Conservation (phyloP, 2,329 filamentous ascomycete genomes). For the Fusarium circinatum region DNA sequence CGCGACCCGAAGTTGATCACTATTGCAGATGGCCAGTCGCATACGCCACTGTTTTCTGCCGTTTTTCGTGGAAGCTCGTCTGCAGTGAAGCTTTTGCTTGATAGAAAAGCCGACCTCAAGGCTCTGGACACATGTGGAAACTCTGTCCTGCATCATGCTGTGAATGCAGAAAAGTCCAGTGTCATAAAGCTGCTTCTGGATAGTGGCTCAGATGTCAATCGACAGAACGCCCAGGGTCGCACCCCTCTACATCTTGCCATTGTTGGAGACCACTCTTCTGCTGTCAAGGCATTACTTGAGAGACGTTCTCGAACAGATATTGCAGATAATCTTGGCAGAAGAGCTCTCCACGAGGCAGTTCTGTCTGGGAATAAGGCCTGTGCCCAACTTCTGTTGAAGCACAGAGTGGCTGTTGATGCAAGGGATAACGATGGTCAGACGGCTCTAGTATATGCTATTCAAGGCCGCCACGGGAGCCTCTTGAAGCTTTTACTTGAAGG, state of each 20-base stretch:
- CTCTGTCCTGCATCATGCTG: background rate
- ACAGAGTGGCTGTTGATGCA: background rate
- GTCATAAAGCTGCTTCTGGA: constrained; percentile 1
- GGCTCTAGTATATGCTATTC: background rate
- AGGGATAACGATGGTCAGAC: background rate
- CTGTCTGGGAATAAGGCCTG: background rate
- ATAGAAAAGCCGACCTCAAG: background rate
- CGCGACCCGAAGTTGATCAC: background rate
- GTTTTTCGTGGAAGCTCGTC: background rate
- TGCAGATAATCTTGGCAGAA: background rate
- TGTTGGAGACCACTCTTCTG: background rate
- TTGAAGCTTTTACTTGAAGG: background rate
- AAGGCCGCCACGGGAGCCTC: background rate
- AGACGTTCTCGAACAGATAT: background rate
- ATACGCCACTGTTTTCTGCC: background rate
- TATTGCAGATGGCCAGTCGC: background rate
- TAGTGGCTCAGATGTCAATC: background rate
- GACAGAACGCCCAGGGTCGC: background rate
- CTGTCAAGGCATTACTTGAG: background rate
- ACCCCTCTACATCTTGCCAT: constrained; percentile 4
- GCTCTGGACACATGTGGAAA: background rate
- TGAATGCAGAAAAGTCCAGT: background rate
- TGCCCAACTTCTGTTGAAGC: background rate
- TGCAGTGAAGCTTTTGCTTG: background rate
- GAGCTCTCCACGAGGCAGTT: background rate